Evolutionary conservation across 345 rosid species (phyloP).

Genomic region (Citrus sp.): DNA sequence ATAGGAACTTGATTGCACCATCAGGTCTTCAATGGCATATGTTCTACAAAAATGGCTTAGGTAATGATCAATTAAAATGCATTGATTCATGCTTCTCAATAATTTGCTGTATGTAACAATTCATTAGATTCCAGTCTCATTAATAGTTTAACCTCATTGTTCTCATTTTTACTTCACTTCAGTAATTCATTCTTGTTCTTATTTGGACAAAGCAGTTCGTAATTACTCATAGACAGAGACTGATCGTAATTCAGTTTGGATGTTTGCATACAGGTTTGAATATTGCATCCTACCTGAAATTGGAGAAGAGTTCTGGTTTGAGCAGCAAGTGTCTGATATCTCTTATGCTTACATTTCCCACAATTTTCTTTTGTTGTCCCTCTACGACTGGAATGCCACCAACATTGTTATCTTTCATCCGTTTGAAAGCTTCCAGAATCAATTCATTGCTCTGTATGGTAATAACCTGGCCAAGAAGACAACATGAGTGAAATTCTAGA

Average conservation of each 20-base stretch:
- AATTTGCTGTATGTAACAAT: neutral
- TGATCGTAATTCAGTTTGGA: neutral
- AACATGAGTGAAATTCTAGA: neutral
- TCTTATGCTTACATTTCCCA: conserved; percentile 52
- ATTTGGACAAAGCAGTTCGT: conserved; percentile 4
- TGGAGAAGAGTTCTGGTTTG: conserved; percentile 70
- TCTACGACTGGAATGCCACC: conserved; percentile 84
- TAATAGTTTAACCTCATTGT: neutral
- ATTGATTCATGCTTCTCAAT: neutral
- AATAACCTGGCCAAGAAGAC: conserved; percentile 46
- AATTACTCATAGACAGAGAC: neutral
- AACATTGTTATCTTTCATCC: conserved; percentile 65
- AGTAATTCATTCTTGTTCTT: neutral
- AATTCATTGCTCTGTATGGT: conserved; percentile 54
- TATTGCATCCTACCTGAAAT: conserved; percentile 57
- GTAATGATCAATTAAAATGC: neutral
- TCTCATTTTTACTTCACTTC: neutral
- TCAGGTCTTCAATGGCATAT: neutral
- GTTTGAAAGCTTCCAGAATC: conserved; percentile 80
- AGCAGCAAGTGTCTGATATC: conserved; percentile 75
- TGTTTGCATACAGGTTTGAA: neutral
- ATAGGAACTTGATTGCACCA: neutral
- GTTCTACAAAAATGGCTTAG: neutral
- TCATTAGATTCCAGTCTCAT: neutral
- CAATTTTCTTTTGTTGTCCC: conserved; percentile 39